phyloP scores from a whole-genome alignment of 2,329 filamentous ascomycete genomes.

The Paraphaeosphaeria minitans region DNA sequence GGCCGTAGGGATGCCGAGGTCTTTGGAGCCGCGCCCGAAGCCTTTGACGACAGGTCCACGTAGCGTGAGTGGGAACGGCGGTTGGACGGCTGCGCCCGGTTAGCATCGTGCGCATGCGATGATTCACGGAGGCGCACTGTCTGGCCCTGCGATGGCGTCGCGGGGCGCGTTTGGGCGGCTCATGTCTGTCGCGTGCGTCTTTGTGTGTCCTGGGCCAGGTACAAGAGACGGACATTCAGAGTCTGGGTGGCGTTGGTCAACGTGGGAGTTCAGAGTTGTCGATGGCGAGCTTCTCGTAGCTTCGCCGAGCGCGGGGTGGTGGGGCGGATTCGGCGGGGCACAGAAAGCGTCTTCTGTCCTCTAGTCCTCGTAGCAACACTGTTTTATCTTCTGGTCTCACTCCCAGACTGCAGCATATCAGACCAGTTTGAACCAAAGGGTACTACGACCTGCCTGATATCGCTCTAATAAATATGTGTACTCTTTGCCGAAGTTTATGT shows the following conservation, averaged over 20 bases:
- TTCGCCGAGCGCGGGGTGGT: constrained; percentile 20
- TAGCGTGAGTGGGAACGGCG: constrained; percentile 83
- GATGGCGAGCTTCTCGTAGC: constrained; percentile 16
- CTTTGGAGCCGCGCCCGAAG: constrained; percentile 91
- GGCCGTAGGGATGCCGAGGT: constrained; percentile 96
- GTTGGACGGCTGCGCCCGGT: constrained; percentile 65
- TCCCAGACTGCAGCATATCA: too few species aligned
- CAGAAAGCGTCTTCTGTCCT: neutral
- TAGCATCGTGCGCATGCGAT: neutral
- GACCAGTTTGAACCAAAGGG: too few species aligned
- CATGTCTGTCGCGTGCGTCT: constrained; percentile 19
- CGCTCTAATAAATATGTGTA: too few species aligned
- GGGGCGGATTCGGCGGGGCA: constrained; percentile 12
- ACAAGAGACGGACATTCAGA: neutral
- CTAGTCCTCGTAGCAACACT: too few species aligned
- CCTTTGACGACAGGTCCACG: constrained; percentile 88
- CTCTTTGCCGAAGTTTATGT: too few species aligned
- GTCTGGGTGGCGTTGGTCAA: neutral
- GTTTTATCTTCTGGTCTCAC: too few species aligned
- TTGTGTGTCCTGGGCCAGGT: neutral
- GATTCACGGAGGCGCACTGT: neutral
- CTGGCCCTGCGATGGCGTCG: constrained; percentile 69
- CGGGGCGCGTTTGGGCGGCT: constrained; percentile 59
- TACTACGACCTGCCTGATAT: too few species aligned
- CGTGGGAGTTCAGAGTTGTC: neutral